Base-by-base conservation (phyloP, 176 grass and related monocot genomes). In the Poa annua region DNA sequence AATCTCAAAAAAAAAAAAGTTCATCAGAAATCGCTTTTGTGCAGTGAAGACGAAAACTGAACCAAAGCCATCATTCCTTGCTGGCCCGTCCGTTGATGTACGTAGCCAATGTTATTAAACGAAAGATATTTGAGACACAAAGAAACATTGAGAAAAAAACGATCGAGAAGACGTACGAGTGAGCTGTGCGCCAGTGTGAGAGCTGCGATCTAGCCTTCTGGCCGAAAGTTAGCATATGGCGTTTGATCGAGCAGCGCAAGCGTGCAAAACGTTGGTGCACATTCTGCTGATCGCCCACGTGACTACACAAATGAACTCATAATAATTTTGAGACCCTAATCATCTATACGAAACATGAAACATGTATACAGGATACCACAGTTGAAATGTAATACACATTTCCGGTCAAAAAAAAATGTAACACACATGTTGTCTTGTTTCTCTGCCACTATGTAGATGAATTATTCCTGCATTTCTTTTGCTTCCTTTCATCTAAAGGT, bases 11-110 rank as follows among this genome's bases (percentile, higher is more conserved):
- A n/a, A n/a, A n/a, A n/a, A n/a, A n/a, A n/a, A n/a, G n/a, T n/a
- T n/a, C n/a, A n/a, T n/a, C n/a, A n/a, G n/a, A n/a, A n/a, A n/a
- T 89, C 71, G 9, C 71, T 81, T 89, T 85, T 52, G 5, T 26
- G 53, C 51, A 45, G 39, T 11, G 71, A 84, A 45, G 71, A 76
- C 61, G 61, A 81, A 85, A 89, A 17, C 49, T 66, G 59, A 29
- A 11, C 75, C 80, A 66, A 36, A 35, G 15, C 19, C 20, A 38
- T 47, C 66, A 52, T 11, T 19, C 56, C 6, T 39, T 38, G 26
- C 26, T 12, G 66, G 35, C 66, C 75, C 81, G 14, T 34, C 36
- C 66, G 55, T 74, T 22, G 44, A 80, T 21, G 33, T 71, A 80
- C 48, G 44, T 56, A 56, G 26, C 45, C 24, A 56, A 65, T 25